Evolutionary conservation across 1,139 yeast genomes (phyloP).

Genomic region (Yamadazyma atmosphaerica): DNA sequence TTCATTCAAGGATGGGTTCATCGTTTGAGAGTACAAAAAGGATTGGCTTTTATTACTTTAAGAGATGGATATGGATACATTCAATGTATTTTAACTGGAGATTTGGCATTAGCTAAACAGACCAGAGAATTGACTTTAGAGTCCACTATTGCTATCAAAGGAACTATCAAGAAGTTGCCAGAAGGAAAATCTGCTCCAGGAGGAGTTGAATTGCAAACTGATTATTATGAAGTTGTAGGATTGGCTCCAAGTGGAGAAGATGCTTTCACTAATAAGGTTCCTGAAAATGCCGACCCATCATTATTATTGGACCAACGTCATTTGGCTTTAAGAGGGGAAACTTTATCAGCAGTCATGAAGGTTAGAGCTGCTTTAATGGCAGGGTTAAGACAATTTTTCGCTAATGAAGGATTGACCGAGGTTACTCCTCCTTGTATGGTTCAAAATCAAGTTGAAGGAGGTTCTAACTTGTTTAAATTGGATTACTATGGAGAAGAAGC

Average conservation of each 20-base stretch:
- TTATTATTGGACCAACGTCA: conserved; percentile 93
- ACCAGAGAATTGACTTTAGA: conserved; percentile 87
- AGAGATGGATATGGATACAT: conserved; percentile 94
- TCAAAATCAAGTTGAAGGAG: conserved; percentile 99
- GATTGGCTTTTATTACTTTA: conserved; percentile 83
- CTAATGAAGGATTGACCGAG: conserved; percentile 76
- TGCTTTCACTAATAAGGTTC: conserved; percentile 89
- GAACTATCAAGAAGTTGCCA: conserved; percentile 79
- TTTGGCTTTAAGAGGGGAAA: conserved; percentile 91
- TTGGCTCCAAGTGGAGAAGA: conserved; percentile 97
- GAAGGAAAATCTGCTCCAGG: conserved; percentile 98
- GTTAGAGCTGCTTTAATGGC: conserved; percentile 82
- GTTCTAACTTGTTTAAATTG: conserved; percentile 90
- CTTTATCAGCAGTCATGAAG: conserved; percentile 90
- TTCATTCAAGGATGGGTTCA: conserved; percentile 93
- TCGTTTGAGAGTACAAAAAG: conserved; percentile 90
- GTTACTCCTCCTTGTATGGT: conserved; percentile 99
- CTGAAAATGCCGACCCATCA: conserved; percentile 93
- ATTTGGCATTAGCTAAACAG: conserved; percentile 85
- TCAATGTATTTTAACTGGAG: conserved; percentile 88
- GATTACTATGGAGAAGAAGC: conserved; percentile 98
- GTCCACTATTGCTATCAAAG: conserved; percentile 77
- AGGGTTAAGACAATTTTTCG: conserved; percentile 74
- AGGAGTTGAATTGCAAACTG: conserved; percentile 90
- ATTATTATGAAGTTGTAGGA: conserved; percentile 84